Conservation (phyloP, 352 stramenopile species). For the Thraustochytrium striatum region DNA sequence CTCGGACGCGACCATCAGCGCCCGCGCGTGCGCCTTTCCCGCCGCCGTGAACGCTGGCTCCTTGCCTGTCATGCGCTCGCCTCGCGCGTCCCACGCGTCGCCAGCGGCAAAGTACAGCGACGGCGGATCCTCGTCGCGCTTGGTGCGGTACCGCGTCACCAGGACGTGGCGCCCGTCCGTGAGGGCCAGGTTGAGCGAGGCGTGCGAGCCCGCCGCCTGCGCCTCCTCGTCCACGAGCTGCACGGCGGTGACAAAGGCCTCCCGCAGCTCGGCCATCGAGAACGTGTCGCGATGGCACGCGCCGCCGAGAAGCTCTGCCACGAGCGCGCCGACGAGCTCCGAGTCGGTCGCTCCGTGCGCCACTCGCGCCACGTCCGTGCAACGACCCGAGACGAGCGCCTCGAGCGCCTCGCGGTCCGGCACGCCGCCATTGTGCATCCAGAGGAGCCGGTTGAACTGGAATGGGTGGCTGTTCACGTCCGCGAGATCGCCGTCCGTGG, state of each 20-base stretch:
- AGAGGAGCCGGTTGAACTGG: not conserved
- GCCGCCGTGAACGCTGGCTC: not conserved
- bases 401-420: constrained; percentile 21
- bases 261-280: not conserved
- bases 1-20: constrained; percentile 17
- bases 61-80: not conserved
- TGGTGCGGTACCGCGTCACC: constrained; percentile 26
- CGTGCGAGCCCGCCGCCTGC: not conserved
- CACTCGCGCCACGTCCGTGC: too few species aligned
- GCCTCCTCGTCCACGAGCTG: not conserved
- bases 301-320: not conserved
- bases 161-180: constrained; percentile 10
- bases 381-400: not conserved
- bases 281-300: not conserved
- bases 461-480: constrained; percentile 28
- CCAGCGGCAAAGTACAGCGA: constrained; percentile 20
- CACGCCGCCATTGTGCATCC: constrained; percentile 33
- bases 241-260: not conserved
- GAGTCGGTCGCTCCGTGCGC: too few species aligned
- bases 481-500: not conserved
- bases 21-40: not conserved
- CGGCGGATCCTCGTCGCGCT: constrained; percentile 3
- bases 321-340: constrained; percentile 6
- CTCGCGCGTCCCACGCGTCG: not conserved
- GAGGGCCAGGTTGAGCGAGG: constrained; percentile 34